Percentiles rank a stretch among this genome's conserved stretches.
Conservation (phyloP, 2,329 filamentous ascomycete species). For the Cytospora mali region DNA sequence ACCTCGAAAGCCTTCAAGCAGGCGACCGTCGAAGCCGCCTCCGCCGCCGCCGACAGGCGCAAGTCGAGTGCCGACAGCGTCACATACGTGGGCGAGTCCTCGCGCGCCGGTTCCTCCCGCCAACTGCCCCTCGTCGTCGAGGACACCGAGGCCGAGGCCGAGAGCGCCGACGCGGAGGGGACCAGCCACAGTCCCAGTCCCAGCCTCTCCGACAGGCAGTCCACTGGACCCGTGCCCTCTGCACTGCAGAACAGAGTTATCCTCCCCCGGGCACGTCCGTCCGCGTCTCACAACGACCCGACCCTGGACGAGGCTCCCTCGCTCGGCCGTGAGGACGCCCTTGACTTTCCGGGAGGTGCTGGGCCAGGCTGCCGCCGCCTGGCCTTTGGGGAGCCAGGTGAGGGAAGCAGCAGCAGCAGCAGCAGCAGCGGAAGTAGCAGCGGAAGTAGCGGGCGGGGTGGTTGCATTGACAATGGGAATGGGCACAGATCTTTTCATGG, state of each 20-base stretch:
- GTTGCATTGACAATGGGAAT: background rate
- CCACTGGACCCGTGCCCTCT: background rate
- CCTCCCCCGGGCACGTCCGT: background rate
- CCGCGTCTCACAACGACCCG: background rate
- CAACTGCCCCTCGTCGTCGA: background rate
- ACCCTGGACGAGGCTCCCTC: background rate
- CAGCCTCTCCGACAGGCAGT: background rate
- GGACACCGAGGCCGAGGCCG: background rate
- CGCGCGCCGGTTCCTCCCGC: background rate
- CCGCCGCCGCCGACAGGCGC: background rate
- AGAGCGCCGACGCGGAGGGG: background rate
- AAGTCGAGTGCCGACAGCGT: constrained; percentile 7
- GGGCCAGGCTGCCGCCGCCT: background rate
- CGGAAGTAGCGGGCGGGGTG: no score
- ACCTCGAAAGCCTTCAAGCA: background rate
- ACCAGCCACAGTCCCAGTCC: background rate
- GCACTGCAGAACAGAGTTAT: no score
- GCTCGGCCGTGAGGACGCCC: background rate
- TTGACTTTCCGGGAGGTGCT: background rate
- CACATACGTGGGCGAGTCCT: background rate
- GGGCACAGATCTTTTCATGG: no score
- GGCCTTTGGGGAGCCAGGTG: background rate
- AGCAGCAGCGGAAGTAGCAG: no score
- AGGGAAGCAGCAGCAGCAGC: no score
- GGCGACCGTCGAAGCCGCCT: no score